Evolutionary conservation across 306 rosid species (phyloP).

Genomic region (Gillenia trifoliata): DNA sequence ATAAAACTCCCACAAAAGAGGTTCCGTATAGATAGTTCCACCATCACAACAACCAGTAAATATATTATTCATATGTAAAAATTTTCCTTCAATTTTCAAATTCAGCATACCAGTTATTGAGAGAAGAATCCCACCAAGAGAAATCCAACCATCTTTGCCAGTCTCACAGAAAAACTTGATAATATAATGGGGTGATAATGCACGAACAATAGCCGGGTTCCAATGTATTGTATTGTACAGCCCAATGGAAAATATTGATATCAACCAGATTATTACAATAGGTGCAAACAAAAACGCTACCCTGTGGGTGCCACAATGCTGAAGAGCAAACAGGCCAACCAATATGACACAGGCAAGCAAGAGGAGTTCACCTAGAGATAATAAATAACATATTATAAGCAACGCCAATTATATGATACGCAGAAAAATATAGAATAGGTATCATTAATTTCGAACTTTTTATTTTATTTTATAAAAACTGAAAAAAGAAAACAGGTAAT

Average conservation of each 20-base stretch:
- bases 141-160: slow-evolving; percentile 81
- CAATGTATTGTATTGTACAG: slow-evolving; percentile 63
- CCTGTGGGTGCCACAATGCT: slow-evolving; percentile 80
- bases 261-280: slow-evolving; percentile 63
- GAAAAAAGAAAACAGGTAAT: not conserved
- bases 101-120: slow-evolving; percentile 70
- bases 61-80: not conserved
- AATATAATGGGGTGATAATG: slow-evolving; percentile 66
- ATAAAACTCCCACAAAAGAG: not conserved
- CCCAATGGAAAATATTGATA: slow-evolving; percentile 69
- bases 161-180: slow-evolving; percentile 58
- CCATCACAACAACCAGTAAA: slow-evolving; percentile 17
- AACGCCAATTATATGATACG: slow-evolving; percentile 7
- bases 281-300: slow-evolving; percentile 85
- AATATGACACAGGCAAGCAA: slow-evolving; percentile 77
- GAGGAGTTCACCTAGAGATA: slow-evolving; percentile 57
- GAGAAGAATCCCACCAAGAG: slow-evolving; percentile 86
- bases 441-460: not conserved
- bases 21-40: slow-evolving; percentile 14
- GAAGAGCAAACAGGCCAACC: slow-evolving; percentile 85
- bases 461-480: not conserved
- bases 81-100: slow-evolving; percentile 9
- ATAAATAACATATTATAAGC: slow-evolving; percentile 10
- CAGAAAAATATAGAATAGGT: not conserved
- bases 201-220: slow-evolving; percentile 63